Conservation (phyloP, 2,329 filamentous ascomycete species). For the Colletotrichum sp. region DNA sequence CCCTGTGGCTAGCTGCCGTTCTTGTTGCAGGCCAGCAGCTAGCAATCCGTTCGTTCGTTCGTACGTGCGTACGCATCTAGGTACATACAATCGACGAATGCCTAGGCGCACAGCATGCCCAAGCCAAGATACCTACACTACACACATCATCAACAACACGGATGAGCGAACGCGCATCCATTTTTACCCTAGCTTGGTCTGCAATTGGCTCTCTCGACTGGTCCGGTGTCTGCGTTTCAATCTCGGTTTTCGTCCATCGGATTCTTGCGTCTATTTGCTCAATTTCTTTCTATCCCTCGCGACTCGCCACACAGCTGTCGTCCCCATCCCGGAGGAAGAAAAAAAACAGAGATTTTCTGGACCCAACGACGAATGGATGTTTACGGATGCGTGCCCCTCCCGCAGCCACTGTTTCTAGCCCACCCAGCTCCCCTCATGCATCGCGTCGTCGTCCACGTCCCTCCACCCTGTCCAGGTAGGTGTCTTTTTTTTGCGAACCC, state of each 20-base stretch:
- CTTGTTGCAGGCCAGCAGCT: background rate
- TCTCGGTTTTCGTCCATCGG: background rate
- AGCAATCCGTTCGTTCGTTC: background rate
- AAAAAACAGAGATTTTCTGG: background rate
- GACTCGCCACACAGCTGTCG: background rate
- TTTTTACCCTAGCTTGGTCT: background rate
- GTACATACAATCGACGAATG: background rate
- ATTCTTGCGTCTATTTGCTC: background rate
- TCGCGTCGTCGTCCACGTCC: background rate
- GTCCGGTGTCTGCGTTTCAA: background rate
- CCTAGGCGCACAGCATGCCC: background rate
- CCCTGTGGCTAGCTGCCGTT: background rate
- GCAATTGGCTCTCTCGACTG: background rate
- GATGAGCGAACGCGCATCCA: background rate
- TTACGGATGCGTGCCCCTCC: background rate
- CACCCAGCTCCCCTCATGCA: background rate
- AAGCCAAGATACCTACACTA: background rate
- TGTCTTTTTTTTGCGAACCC: background rate
- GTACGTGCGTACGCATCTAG: background rate
- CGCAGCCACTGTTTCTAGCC: background rate
- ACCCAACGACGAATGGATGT: background rate
- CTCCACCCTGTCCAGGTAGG: background rate
- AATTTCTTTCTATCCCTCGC: background rate
- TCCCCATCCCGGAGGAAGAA: background rate
- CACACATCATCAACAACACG: background rate